phyloP scores from a whole-genome alignment of 2,329 filamentous ascomycete genomes.

The Pyrenophora tritici-repentis region DNA sequence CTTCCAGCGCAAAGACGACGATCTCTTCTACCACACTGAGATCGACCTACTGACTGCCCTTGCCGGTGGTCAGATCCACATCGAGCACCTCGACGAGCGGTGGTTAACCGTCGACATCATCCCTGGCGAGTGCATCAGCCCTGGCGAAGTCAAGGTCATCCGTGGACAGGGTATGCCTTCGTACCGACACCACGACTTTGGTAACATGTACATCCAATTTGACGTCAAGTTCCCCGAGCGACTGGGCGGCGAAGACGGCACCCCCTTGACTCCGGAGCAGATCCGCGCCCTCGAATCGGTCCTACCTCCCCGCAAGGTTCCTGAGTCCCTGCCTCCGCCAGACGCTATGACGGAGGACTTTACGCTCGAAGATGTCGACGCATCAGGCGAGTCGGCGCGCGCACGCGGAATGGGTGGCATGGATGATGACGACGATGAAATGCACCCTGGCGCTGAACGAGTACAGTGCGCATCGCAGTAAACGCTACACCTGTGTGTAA shows the following conservation, averaged over 20 bases:
- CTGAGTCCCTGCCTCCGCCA: constrained; percentile 69
- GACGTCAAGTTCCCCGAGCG: constrained; percentile 88
- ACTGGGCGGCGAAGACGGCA: constrained; percentile 51
- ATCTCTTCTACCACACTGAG: constrained; percentile 91
- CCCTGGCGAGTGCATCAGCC: constrained; percentile 91
- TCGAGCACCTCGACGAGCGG: constrained; percentile 96
- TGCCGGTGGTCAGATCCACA: constrained; percentile 85
- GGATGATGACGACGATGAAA: constrained; percentile 69
- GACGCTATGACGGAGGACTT: constrained; percentile 93
- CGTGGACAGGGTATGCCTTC: constrained; percentile 98
- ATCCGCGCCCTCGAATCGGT: constrained; percentile 82
- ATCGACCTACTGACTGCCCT: constrained; percentile 95
- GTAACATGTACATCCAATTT: constrained; percentile 97
- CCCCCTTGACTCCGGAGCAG: constrained; percentile 63
- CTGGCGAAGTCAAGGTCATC: constrained; percentile 89
- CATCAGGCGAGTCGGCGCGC: constrained; percentile 64
- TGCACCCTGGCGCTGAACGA: constrained; percentile 70
- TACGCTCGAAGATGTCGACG: constrained; percentile 82
- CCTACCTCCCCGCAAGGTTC: constrained; percentile 69
- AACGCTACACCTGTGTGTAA: constrained; percentile 27
- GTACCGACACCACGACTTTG: constrained; percentile 88
- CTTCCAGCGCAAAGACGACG: constrained; percentile 95
- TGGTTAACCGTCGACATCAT: constrained; percentile 94
- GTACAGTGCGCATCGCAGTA: constrained; percentile 90
- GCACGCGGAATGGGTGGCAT: constrained; percentile 68